Evolutionary conservation across 2,329 filamentous ascomycete genomes (phyloP).

Genomic region (Pseudogymnoascus sp.): DNA sequence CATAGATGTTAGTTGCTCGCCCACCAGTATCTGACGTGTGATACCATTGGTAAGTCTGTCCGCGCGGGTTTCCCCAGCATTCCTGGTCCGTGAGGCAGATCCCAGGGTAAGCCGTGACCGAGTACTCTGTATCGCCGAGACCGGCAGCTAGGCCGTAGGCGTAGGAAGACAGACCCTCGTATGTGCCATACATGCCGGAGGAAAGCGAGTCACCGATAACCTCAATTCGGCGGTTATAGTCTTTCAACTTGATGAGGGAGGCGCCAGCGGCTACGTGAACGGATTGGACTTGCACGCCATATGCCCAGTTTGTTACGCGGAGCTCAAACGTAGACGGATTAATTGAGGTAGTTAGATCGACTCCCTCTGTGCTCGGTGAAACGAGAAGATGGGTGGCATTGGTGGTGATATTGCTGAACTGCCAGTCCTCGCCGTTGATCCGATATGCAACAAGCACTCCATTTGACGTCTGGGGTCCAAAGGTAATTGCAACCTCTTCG

Average conservation of each 20-base stretch:
- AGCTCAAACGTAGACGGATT: constrained; percentile 45
- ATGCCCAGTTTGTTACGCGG: constrained; percentile 53
- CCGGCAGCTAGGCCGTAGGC: constrained; percentile 47
- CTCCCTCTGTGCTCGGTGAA: constrained; percentile 35
- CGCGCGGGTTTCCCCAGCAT: constrained; percentile 45
- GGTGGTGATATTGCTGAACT: constrained; percentile 51
- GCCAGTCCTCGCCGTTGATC: constrained; percentile 50
- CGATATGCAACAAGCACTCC: constrained; percentile 46
- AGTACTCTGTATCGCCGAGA: constrained; percentile 49
- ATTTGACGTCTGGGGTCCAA: constrained; percentile 17
- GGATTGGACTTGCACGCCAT: constrained; percentile 47
- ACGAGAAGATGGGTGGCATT: constrained; percentile 48
- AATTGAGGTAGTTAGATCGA: constrained; percentile 35
- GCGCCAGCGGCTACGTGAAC: constrained; percentile 40
- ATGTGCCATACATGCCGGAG: constrained; percentile 48
- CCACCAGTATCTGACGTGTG: constrained; percentile 43
- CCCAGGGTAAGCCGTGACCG: constrained; percentile 49
- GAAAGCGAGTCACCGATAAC: constrained; percentile 42
- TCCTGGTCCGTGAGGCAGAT: constrained; percentile 47
- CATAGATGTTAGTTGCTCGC: constrained; percentile 17
- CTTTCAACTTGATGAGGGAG: constrained; percentile 36
- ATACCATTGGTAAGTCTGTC: constrained; percentile 48
- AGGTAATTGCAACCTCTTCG: constrained; percentile 18
- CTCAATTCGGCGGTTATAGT: constrained; percentile 32
- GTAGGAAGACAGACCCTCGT: constrained; percentile 49